These are phyloP conservation scores for Endothia cerciana DNA, from an alignment of 2,329 filamentous ascomycete species.

Conservation along the genomic window DNA sequence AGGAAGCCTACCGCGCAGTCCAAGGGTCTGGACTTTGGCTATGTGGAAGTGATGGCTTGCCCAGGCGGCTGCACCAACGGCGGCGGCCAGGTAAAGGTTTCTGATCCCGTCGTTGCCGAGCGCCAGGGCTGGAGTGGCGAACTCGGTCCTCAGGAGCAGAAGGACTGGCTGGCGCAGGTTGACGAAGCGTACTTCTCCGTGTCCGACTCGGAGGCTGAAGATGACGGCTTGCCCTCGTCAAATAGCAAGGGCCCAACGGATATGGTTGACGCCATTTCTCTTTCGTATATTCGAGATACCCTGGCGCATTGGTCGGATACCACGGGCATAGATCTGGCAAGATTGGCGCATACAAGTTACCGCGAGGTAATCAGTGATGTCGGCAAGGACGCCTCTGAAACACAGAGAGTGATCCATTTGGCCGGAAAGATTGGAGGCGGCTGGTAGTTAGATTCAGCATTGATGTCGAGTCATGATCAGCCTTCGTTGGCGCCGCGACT, in stretches of 20 bases:
- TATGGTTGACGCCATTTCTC: slow-evolving; percentile 68
- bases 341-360: slow-evolving; percentile 83
- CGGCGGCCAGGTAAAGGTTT: slow-evolving; percentile 90
- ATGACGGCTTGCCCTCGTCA: slow-evolving; percentile 31
- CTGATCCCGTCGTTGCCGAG: slow-evolving; percentile 68
- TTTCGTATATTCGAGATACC: slow-evolving; percentile 66
- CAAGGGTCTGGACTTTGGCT: slow-evolving; percentile 72
- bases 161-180: slow-evolving; percentile 79
- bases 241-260: slow-evolving; percentile 39
- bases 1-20: slow-evolving; percentile 57
- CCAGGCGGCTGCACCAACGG: slow-evolving; percentile 99
- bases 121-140: slow-evolving; percentile 55
- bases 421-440: slow-evolving; percentile 91
- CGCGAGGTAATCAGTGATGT: slow-evolving; percentile 94
- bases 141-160: slow-evolving; percentile 77
- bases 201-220: slow-evolving; percentile 54
- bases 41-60: slow-evolving; percentile 98
- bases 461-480: slow-evolving; percentile 41
- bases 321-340: slow-evolving; percentile 72
- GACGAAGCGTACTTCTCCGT: slow-evolving; percentile 91
- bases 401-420: slow-evolving; percentile 83
- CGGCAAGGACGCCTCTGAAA: slow-evolving; percentile 74
- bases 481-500: slow-evolving; percentile 61
- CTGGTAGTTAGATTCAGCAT: slow-evolving; percentile 64
- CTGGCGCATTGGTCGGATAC: slow-evolving; percentile 76